Conservation (phyloP, 352 stramenopile species). For the Peronospora tabacina region DNA sequence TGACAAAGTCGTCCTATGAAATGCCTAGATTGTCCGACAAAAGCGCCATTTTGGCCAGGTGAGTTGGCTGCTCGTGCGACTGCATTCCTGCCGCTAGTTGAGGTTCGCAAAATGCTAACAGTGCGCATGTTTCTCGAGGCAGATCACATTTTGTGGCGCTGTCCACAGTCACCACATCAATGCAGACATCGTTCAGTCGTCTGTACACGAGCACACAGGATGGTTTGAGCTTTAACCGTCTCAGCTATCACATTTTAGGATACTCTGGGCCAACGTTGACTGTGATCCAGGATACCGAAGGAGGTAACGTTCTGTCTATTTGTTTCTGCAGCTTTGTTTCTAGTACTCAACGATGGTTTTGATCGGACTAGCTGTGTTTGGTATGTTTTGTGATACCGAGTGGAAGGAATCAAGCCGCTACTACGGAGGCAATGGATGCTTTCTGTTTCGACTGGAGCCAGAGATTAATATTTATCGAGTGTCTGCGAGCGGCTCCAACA, state of each 20-base stretch:
- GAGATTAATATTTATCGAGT: slow-evolving; percentile 59
- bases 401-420: slow-evolving; percentile 79
- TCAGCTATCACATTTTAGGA: slow-evolving; percentile 74
- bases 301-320: slow-evolving; percentile 30
- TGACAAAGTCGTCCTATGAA: slow-evolving; percentile 47
- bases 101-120: not conserved
- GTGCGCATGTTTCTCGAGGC: not conserved
- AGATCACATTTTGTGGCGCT: slow-evolving; percentile 65
- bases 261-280: slow-evolving; percentile 68
- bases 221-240: slow-evolving; percentile 75
- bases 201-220: slow-evolving; percentile 78
- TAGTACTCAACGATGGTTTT: not conserved
- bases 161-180: slow-evolving; percentile 43
- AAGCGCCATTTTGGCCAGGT: slow-evolving; percentile 70
- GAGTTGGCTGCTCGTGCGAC: not conserved
- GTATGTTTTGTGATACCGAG: slow-evolving; percentile 79
- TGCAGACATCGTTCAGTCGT: slow-evolving; percentile 53
- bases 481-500: slow-evolving; percentile 33
- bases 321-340: not conserved
- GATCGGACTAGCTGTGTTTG: slow-evolving; percentile 55
- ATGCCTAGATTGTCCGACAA: slow-evolving; percentile 43
- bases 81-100: not conserved
- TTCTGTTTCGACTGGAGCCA: slow-evolving; percentile 65
- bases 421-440: slow-evolving; percentile 76
- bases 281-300: slow-evolving; percentile 59